Conservation (phyloP, 2,329 filamentous ascomycete genomes). For the Hymenoscyphus repandus region DNA sequence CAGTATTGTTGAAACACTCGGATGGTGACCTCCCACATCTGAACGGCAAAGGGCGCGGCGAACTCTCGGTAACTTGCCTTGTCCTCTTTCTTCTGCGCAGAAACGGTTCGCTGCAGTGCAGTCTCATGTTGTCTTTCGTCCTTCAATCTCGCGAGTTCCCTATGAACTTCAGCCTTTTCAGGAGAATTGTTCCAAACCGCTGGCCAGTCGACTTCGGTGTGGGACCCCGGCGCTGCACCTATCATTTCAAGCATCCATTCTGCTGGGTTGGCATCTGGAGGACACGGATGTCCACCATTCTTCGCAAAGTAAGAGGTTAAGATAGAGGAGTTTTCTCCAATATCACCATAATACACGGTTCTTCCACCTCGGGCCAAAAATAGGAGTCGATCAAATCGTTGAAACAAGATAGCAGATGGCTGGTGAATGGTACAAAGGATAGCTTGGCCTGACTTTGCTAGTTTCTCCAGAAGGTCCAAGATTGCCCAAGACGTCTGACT, state of each 20-base stretch:
- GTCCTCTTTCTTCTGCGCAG: slow-evolving; percentile 28
- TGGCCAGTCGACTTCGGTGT: slow-evolving; percentile 56
- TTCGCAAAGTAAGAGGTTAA: slow-evolving; percentile 71
- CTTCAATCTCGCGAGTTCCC: slow-evolving; percentile 50
- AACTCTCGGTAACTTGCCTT: slow-evolving; percentile 50
- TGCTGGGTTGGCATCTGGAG: slow-evolving; percentile 67
- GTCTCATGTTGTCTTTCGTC: neutral
- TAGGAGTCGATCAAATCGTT: slow-evolving; percentile 76
- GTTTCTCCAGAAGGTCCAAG: slow-evolving; percentile 77
- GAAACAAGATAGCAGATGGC: slow-evolving; percentile 87
- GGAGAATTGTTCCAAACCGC: slow-evolving; percentile 53
- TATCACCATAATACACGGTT: slow-evolving; percentile 77
- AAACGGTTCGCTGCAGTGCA: neutral
- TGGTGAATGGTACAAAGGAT: slow-evolving; percentile 95
- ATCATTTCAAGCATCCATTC: slow-evolving; percentile 70
- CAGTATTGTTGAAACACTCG: slow-evolving; percentile 60
- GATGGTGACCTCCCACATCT: slow-evolving; percentile 49
- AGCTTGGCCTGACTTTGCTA: slow-evolving; percentile 81
- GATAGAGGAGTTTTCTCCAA: slow-evolving; percentile 63
- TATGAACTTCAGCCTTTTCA: slow-evolving; percentile 34
- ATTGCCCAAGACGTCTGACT: slow-evolving; percentile 92
- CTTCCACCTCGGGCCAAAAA: slow-evolving; percentile 70
- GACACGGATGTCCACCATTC: slow-evolving; percentile 61
- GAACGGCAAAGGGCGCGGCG: slow-evolving; percentile 52
- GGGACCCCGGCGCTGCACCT: slow-evolving; percentile 53